A percentile compares a stretch with the other conserved stretches of the same genome.
These are phyloP conservation scores for Paratinospora sagittata DNA, from an alignment of 164 flowering plant species.

Conservation along the genomic window DNA sequence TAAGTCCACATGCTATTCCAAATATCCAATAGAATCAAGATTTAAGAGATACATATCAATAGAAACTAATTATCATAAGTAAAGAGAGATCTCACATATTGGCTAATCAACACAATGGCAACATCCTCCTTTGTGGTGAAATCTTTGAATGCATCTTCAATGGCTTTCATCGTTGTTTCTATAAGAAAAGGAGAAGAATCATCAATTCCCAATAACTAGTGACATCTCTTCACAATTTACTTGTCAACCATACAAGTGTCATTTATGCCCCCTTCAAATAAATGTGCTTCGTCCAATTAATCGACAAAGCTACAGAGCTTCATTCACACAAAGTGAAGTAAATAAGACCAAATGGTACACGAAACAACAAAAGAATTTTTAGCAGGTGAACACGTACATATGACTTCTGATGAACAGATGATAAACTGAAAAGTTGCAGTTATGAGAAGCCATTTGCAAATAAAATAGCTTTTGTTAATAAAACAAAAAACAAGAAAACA, in stretches of 20 bases:
- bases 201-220: neutral
- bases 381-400: too few species aligned
- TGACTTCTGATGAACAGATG: neutral
- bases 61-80: neutral
- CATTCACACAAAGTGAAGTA: neutral
- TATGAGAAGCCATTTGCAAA: neutral
- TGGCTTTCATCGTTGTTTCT: constrained; percentile 89
- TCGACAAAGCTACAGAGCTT: neutral
- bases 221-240: neutral
- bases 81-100: constrained; percentile 64
- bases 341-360: neutral
- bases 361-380: too few species aligned
- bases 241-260: neutral
- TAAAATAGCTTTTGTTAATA: neutral
- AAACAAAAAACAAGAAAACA: neutral
- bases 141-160: constrained; percentile 97
- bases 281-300: neutral
- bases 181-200: constrained; percentile 6
- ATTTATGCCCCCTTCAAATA: neutral
- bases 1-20: neutral
- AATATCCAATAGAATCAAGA: neutral
- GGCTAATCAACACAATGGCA: constrained; percentile 89
- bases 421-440: neutral
- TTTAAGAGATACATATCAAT: neutral
- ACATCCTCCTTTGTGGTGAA: constrained; percentile 88